These are phyloP conservation scores for Mrakia frigida DNA, from an alignment of 768 basidiomycete genomes.

Conservation along the genomic window DNA sequence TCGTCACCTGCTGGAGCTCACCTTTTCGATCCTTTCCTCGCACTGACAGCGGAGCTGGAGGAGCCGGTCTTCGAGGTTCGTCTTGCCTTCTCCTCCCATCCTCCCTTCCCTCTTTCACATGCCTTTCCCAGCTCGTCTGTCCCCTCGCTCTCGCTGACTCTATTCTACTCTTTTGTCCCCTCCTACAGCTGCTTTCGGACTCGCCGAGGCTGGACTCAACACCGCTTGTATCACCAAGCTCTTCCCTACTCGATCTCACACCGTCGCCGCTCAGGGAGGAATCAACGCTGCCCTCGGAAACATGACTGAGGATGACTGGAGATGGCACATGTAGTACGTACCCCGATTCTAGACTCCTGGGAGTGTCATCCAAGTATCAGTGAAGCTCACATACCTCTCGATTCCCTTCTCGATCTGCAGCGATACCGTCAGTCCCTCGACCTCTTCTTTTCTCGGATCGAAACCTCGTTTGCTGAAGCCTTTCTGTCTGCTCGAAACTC, in stretches of 20 bases:
- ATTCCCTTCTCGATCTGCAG: slow-evolving; percentile 40
- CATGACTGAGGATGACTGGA: slow-evolving; percentile 99
- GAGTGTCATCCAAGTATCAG: too few relatives aligned
- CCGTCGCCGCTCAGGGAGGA: slow-evolving; percentile 92
- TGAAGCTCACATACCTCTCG: background rate
- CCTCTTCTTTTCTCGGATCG: background rate
- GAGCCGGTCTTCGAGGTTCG: slow-evolving; percentile 98
- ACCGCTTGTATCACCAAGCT: slow-evolving; percentile 99
- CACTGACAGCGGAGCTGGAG: slow-evolving; percentile 75
- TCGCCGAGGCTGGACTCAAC: slow-evolving; percentile 93
- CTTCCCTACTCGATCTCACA: slow-evolving; percentile 97
- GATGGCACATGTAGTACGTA: slow-evolving; percentile 81
- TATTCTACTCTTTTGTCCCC: background rate
- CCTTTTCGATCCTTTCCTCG: background rate
- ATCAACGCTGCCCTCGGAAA: slow-evolving; percentile 98
- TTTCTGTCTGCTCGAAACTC: background rate
- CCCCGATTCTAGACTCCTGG: background rate
- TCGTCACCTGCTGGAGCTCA: background rate
- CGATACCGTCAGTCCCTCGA: slow-evolving; percentile 62
- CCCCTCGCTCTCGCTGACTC: background rate
- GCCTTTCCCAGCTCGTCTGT: background rate
- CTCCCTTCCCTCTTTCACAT: background rate
- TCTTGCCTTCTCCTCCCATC: slow-evolving; percentile 47
- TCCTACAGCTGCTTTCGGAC: slow-evolving; percentile 22
- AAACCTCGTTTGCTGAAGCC: background rate